Conservation (phyloP, 2,329 filamentous ascomycete genomes). For the Ascochyta viciae-villosae region DNA sequence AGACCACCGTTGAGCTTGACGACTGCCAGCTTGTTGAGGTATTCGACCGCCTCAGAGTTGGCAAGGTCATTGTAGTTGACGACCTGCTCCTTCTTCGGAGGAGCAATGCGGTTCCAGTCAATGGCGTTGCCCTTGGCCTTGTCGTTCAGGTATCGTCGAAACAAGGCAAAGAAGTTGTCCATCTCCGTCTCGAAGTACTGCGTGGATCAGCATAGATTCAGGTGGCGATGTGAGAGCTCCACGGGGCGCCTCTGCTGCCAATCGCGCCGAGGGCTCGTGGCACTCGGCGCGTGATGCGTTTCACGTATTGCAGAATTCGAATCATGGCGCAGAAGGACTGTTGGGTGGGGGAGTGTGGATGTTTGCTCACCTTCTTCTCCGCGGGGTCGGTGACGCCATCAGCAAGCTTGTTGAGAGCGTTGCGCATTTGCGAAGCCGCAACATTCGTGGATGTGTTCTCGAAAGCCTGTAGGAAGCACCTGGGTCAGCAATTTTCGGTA, state of each 20-base stretch:
- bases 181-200: constrained; percentile 98
- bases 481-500: constrained; percentile 10
- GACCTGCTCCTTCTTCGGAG: constrained; percentile 91
- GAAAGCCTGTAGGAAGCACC: constrained; percentile 73
- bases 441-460: constrained; percentile 99
- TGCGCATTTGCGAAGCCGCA: constrained; percentile 98
- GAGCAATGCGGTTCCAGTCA: constrained; percentile 96
- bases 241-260: constrained; percentile 14
- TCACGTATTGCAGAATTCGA: background rate
- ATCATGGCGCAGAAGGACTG: background rate
- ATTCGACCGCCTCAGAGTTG: constrained; percentile 88
- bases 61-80: constrained; percentile 91
- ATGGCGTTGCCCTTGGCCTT: constrained; percentile 97
- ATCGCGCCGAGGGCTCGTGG: constrained; percentile 5
- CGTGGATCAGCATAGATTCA: constrained; percentile 27
- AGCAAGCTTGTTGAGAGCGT: constrained; percentile 88
- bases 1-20: constrained; percentile 99
- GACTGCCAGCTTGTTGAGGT: constrained; percentile 96
- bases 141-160: constrained; percentile 97
- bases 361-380: constrained; percentile 73
- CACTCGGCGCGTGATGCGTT: constrained; percentile 1
- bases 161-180: constrained; percentile 99
- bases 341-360: constrained; percentile 1
- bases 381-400: constrained; percentile 85
- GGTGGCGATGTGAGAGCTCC: constrained; percentile 11